Evolutionary conservation across 2,329 filamentous ascomycete genomes (phyloP), one percentile per base, ranked within the genome.

Genomic region (Sporothrix luriei): DNA sequence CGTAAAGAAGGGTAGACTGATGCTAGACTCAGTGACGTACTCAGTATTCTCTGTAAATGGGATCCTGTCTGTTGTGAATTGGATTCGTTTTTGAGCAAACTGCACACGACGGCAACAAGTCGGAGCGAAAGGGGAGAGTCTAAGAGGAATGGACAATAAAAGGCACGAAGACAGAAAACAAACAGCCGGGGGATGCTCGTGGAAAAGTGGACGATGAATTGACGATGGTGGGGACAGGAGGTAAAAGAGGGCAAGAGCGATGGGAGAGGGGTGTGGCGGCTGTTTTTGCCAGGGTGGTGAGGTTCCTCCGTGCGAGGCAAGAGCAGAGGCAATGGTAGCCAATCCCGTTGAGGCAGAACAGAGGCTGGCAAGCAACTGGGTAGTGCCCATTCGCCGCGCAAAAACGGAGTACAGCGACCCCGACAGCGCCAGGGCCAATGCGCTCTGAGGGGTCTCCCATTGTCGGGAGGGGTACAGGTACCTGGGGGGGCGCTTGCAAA

Each of bases 121-220:
- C 16, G 54, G 26, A 43, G 40, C 40, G 10, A 43, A 43, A 43
- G 40, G 40, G 40, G 6, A 33, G 5, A 33, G 5, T 5, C 6
- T 33, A 33, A 33, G 33, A 33, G 6, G 33, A 33, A 33, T 5
- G 33, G 33, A 33, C 33, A 33, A 33, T 19, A 40, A 55, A 57
- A 38, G 24, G 33, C 43, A 51, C 46, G 62, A 51, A 51, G 62
- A 38, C 46, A 51, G 62, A 51, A 48, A 54, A 38, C 29, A 43
- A n/a, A 62, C 38, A 67, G 55, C 66, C 29, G 55, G 38, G 64
- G 46, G 61, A 33, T 54, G 64, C 46, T 52, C 46, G 19, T 29
- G 55, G 38, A 71, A 72, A 71, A 71, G 71, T 66, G 71, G 70
- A 66, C 40, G 62, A 49, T 29, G 51, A 52, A 72, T 71, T 68